These are phyloP conservation scores for Davidsoniella australis DNA, from an alignment of 2,329 filamentous ascomycete genomes.

Conservation along the genomic window DNA sequence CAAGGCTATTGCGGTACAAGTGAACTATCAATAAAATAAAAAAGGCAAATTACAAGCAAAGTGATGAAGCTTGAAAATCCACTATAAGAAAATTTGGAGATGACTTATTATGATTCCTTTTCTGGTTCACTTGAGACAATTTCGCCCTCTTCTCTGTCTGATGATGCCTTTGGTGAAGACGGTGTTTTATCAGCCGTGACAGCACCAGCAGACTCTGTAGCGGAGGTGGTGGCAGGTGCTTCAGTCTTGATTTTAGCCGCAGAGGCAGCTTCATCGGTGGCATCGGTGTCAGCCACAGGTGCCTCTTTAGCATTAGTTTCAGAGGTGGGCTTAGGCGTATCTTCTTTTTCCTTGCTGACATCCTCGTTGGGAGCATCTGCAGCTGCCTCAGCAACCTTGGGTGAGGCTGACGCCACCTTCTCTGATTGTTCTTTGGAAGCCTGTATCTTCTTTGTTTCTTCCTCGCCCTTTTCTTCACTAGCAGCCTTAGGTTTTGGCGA, in stretches of 20 bases:
- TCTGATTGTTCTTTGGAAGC: background rate
- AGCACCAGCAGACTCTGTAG: background rate
- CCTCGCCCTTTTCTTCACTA: background rate
- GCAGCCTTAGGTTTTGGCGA: conserved; percentile 14
- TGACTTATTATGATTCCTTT: background rate
- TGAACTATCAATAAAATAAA: too few relatives aligned
- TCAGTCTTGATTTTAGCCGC: background rate
- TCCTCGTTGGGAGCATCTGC: too few relatives aligned
- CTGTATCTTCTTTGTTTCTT: conserved; percentile 12
- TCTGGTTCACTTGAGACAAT: background rate
- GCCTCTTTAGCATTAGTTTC: too few relatives aligned
- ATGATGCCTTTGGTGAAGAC: too few relatives aligned
- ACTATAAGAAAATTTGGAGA: too few relatives aligned
- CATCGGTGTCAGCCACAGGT: background rate
- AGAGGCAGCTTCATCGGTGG: background rate
- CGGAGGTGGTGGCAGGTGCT: background rate
- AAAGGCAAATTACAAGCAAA: too few relatives aligned
- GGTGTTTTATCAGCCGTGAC: background rate
- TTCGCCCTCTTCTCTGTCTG: too few relatives aligned
- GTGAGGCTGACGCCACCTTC: background rate
- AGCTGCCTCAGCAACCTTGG: background rate
- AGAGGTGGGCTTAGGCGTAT: too few relatives aligned
- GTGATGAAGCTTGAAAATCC: too few relatives aligned
- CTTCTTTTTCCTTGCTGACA: too few relatives aligned
- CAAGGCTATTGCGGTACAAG: too few relatives aligned